Base-by-base conservation (phyloP, 2,329 filamentous ascomycete species). In the Davidsoniella eucalypti region DNA sequence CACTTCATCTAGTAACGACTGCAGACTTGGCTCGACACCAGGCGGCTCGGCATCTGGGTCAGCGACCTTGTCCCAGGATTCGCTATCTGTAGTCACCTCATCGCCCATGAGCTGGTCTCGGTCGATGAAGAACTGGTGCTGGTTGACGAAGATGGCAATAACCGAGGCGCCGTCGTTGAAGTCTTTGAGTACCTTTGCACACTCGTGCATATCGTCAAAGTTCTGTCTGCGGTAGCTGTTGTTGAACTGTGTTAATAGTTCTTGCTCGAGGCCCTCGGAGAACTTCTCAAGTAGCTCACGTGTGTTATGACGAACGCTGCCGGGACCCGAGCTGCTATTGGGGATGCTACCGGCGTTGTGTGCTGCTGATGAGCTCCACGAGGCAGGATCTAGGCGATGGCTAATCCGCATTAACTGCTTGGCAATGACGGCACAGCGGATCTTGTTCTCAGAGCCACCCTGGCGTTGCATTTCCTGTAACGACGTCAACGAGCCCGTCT, bases 41-140 rank as follows among this genome's bases (percentile, higher is more conserved):
- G 90, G 88, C 1, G 88, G 84, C 46, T 94, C 88, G 0, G 85
- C 79, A 65, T 98, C 92, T 0, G 93, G 93, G 60, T 98, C 92
- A 44, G 93, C 90, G 48, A 98, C 72, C 57, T 82, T 81, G 52
- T 96, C 90, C 88, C 90, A 95, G 2, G 79, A 82, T 54, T 87
- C 77, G 52, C 73, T 75, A 58, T 92, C 85, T 10, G 77, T 75
- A 2, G 74, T 75, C 14, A 94, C 78, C 62, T 94, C 88, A 59
- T 94, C 88, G 0, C 82, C 84, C 46, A 94, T 82, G 52, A 98
- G 71, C 63, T 96, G 90, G 57, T 87, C 92, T 23, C 88, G 76
- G 61, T 96, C 92, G 60, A 98, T 95, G 67, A 98, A 98, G 72
- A 98, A 98, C 60, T 94, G 87, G 66, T 98, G 93, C 64, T 98